Base-by-base conservation (phyloP, 805 yeast species). In the Wickerhamomyces subpelliculosus region DNA sequence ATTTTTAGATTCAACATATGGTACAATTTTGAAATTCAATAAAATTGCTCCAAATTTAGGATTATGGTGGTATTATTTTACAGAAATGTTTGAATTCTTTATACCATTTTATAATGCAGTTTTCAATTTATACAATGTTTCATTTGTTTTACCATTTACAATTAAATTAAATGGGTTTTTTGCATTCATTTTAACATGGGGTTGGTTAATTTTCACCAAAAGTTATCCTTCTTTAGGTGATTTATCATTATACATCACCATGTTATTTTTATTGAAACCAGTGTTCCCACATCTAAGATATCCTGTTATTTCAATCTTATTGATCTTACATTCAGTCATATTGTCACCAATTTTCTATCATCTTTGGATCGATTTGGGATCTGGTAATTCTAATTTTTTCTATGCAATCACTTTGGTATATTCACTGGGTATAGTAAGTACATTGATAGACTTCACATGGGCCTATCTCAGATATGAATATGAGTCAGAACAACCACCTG, bases 41-140 rank as follows among this genome's bases (percentile, higher is more conserved):
- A 89, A 86, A 45, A 75, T 88, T 43, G 70, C 80, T 5, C 98
- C 98, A 21, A 93, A 93, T 60, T 59, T 93, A 47, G 98, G 98
- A 1, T 66, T 93, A 17, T 93, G 99, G 99, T 93, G 99, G 99
- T 93, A 93, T 64, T 79, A 89, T 51, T 93, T 93, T 67, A 84
- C 90, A 30, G 98, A 93, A 60, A 84, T 93, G 77, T 93, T 93
- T 62, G 93, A 83, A 39, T 84, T 79, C 55, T 93, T 90, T 68
- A 72, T 81, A 22, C 78, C 85, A 17, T 88, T 93, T 53, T 93
- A 84, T 67, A 64, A 80, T 28, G 79, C 87, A 10, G 80, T 88
- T 17, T 93, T 89, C 75, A 89, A 88, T 52, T 52, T 89, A 33
- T 87, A 80, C 60, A 61, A 78, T 13, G 65, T 78, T 16, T 63